Conservation (phyloP, 2,329 filamentous ascomycete genomes). For the Pseudogymnoascus sp. region DNA sequence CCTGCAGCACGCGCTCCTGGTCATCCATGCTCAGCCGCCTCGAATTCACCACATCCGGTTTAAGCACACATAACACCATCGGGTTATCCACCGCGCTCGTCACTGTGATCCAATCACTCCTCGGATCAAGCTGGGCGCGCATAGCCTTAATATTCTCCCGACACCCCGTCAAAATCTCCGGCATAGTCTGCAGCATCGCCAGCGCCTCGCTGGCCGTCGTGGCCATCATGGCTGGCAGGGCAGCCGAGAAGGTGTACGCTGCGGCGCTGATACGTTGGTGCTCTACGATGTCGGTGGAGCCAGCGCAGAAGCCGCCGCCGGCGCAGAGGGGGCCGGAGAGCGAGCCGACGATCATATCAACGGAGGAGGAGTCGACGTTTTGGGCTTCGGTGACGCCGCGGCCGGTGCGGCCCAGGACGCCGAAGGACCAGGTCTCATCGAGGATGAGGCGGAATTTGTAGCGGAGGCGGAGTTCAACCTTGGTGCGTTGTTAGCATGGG, state of each 20-base stretch:
- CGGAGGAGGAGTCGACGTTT: slow-evolving; percentile 84
- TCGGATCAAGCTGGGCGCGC: slow-evolving; percentile 78
- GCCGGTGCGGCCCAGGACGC: slow-evolving; percentile 83
- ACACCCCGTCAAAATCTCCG: slow-evolving; percentile 68
- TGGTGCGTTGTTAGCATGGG: slow-evolving; percentile 10
- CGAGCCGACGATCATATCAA: slow-evolving; percentile 96
- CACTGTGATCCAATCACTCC: slow-evolving; percentile 86
- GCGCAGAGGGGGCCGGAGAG: slow-evolving; percentile 84
- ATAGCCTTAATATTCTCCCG: slow-evolving; percentile 82
- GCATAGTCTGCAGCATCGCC: slow-evolving; percentile 74
- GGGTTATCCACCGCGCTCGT: slow-evolving; percentile 79
- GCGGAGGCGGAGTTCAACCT: slow-evolving; percentile 86
- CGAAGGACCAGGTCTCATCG: slow-evolving; percentile 97
- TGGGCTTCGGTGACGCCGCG: slow-evolving; percentile 91
- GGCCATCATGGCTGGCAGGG: slow-evolving; percentile 83
- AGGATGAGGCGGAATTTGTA: slow-evolving; percentile 98
- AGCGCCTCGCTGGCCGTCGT: slow-evolving; percentile 94
- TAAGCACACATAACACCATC: slow-evolving; percentile 73
- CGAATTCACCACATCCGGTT: slow-evolving; percentile 68
- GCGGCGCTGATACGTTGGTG: slow-evolving; percentile 91
- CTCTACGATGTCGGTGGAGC: slow-evolving; percentile 82
- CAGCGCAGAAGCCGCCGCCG: slow-evolving; percentile 92
- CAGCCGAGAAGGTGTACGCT: slow-evolving; percentile 92
- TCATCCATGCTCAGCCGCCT: slow-evolving; percentile 63
- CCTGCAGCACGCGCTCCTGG: slow-evolving; percentile 76